These are phyloP conservation scores for Syzygium aqueum DNA, from an alignment of 345 rosid genomes.

Conservation along the genomic window DNA sequence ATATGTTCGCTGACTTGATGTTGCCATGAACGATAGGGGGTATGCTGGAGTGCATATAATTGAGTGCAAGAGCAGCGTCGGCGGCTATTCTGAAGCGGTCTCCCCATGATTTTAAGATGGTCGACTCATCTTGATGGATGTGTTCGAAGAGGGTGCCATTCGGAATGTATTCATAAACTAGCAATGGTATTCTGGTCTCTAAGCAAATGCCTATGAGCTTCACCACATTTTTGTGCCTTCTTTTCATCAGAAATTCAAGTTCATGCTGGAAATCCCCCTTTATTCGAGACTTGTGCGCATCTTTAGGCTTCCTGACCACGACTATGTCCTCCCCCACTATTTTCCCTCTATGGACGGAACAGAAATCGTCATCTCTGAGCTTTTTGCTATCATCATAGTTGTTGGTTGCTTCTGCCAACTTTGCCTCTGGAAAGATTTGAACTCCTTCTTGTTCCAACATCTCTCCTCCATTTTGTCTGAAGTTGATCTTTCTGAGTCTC, in stretches of 20 bases:
- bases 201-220: not conserved
- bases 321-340: not conserved
- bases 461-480: not conserved
- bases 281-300: not conserved
- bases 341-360: not conserved
- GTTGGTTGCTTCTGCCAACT: not conserved
- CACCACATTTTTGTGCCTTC: not conserved
- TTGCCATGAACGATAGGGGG: not conserved
- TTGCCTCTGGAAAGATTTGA: not conserved
- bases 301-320: not conserved
- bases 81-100: not conserved
- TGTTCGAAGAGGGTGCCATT: not conserved
- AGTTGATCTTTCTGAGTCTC: not conserved
- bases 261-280: not conserved
- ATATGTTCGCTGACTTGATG: not conserved
- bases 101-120: not conserved
- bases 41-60: not conserved
- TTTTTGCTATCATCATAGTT: not conserved
- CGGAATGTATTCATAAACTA: not conserved
- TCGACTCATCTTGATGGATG: not conserved
- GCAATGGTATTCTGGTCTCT: not conserved
- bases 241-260: not conserved
- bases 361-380: not conserved
- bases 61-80: not conserved
- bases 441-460: fast-evolving